Base-by-base conservation (phyloP, 2,329 filamentous ascomycete genomes). In the Fusarium chlamydosporum region DNA sequence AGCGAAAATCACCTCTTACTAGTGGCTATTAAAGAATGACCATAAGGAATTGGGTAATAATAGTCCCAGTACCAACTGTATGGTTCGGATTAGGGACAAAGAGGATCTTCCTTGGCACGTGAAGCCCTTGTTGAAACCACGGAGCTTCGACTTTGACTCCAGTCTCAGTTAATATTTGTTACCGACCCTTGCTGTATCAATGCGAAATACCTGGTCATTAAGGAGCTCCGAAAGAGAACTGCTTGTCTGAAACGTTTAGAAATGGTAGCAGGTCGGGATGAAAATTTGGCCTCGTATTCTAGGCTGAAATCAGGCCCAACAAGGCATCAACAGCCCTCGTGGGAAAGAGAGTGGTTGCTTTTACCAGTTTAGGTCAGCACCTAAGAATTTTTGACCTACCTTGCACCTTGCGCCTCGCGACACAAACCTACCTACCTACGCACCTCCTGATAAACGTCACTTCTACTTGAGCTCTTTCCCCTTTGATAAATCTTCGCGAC, bases 321-420 rank as follows among this genome's bases (percentile, higher is more conserved):
- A 31, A 65, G 52, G 52, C 60, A 66, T 27, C 47, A 42, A 48
- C 29, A 10, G 33, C 37, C 51, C 45, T 41, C 9, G 37, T 63
- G 18, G 42, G 50, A 56, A 62, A 62, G 57, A 62, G 56, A 27
- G 41, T 41, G 41, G 41, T 53, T 51, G 41, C 43, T 55, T 42
- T 55, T 38, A 62, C 34, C 34, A 50, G 51, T 63, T 74, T 74
- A 72, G 70, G 68, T 72, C 68, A 73, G 56, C 68, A 66, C 72
- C 68, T 61, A 68, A 70, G 50, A 70, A 70, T 65, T 74, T 73
- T 73, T 70, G 65, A 56, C 65, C 67, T 65, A 23, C 23, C 23
- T 23, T 23, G 5, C n/a, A n/a, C n/a, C n/a, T 23, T 45, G 61
- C 67, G 63, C 65, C 64, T 70, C 66, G 65, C 62, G 65, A 65